Evolutionary conservation across 1,284 basidiomycete genomes (phyloP), one percentile per base, ranked within the genome.

Genomic region (Taiwanofungus camphoratus): DNA sequence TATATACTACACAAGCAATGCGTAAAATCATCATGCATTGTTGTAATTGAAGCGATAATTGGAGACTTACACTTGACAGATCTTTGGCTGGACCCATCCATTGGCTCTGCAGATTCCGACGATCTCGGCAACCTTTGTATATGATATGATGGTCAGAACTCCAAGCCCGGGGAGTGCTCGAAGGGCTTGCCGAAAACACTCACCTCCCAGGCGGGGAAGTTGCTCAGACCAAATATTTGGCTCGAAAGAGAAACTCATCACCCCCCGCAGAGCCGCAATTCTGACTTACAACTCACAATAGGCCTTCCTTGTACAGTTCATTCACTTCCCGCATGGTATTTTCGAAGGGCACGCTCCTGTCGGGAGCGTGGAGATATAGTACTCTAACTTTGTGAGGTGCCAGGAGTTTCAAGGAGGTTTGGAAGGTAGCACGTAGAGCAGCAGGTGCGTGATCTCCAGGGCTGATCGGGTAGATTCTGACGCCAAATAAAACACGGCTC

Each of bases 41-140:
- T 13, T 7, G 18, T 19, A 6, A 7, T 8, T 12, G n/a, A 13
- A 23, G 9, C 16, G 29, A 1, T 22, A 33, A 5, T 2, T 3
- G 24, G 3, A 30, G 1, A 48, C 57, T 30, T 35, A 67, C 65
- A 57, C 66, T 57, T 80, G 74, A 50, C 79, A 77, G 13, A 77
- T 70, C 36, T 63, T 69, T 2, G 77, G 77, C 47, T 66, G 57
- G 5, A 82, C 62, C 56, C 67, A 82, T 15, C 65, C 65, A 19
- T 78, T 71, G 8, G 64, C 60, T 34, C 68, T 70, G 57, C 73
- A 76, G 23, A 81, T 74, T 9, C 63, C 64, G 12, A 74, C 67
- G 33, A 83, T 66, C 48, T 77, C 69, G 3, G 77, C 74, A 2
- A 82, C 76, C 70, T 73, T 39, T n/a, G 20, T 23, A 38, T 44